Evolutionary conservation across 2,329 filamentous ascomycete genomes (phyloP).

Genomic region (Xylariaceae sp.): DNA sequence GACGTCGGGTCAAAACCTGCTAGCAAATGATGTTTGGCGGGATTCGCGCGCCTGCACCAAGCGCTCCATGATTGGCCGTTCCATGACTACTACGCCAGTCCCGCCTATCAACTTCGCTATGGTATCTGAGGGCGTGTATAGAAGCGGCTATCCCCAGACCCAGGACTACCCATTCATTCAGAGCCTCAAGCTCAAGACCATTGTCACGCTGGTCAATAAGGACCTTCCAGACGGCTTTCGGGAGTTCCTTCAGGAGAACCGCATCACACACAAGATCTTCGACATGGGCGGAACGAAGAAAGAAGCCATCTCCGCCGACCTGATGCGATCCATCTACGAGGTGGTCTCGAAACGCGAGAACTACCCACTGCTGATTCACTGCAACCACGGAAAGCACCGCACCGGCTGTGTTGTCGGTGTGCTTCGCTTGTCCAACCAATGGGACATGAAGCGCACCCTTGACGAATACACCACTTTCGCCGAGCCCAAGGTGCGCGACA

Average conservation of each 20-base stretch:
- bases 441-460: constrained; percentile 57
- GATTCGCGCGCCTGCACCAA: constrained; percentile 10
- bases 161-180: constrained; percentile 67
- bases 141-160: constrained; percentile 71
- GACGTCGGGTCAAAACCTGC: not conserved
- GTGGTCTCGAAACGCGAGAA: constrained; percentile 67
- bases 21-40: not conserved
- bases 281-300: constrained; percentile 88
- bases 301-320: constrained; percentile 57
- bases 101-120: constrained; percentile 68
- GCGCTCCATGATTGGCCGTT: not conserved
- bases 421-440: constrained; percentile 67
- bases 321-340: constrained; percentile 66
- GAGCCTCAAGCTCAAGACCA: constrained; percentile 66
- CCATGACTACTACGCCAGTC: not conserved
- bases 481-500: constrained; percentile 54
- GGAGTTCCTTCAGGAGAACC: constrained; percentile 59
- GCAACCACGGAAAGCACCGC: constrained; percentile 90
- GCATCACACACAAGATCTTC: constrained; percentile 69
- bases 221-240: constrained; percentile 50
- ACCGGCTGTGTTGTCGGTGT: constrained; percentile 85
- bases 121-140: constrained; percentile 69
- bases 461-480: constrained; percentile 69
- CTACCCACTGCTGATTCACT: constrained; percentile 80
- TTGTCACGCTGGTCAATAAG: constrained; percentile 65